Conservation (phyloP, 2,329 filamentous ascomycete species). For the Pseudocercospora crystallina region DNA sequence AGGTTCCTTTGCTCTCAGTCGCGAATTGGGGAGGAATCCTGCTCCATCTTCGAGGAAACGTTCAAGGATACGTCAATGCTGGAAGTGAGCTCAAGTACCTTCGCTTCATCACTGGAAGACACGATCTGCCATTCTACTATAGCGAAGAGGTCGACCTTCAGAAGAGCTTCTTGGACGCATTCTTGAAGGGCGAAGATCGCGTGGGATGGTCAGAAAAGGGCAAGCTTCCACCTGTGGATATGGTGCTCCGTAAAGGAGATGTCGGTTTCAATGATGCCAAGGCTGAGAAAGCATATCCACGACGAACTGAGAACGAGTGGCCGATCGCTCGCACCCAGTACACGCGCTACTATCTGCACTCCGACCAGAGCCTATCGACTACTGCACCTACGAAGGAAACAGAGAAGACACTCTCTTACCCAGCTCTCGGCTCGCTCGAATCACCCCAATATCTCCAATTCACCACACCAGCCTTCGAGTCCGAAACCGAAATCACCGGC, state of each 20-base stretch:
- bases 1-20: slow-evolving; percentile 66
- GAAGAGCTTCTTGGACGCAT: slow-evolving; percentile 67
- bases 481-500: slow-evolving; percentile 68
- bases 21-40: slow-evolving; percentile 72
- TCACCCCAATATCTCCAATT: slow-evolving; percentile 58
- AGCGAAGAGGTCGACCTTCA: slow-evolving; percentile 67
- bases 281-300: slow-evolving; percentile 56
- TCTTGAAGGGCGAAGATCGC: slow-evolving; percentile 66
- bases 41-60: slow-evolving; percentile 67
- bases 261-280: slow-evolving; percentile 65
- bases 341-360: slow-evolving; percentile 60
- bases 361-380: slow-evolving; percentile 42
- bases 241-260: slow-evolving; percentile 65
- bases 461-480: slow-evolving; percentile 56
- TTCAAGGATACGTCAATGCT: slow-evolving; percentile 63
- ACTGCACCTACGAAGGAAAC: slow-evolving; percentile 1
- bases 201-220: slow-evolving; percentile 61
- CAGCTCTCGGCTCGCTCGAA: slow-evolving; percentile 58
- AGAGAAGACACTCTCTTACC: slow-evolving; percentile 49
- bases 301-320: slow-evolving; percentile 63
- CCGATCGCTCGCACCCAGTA: slow-evolving; percentile 66
- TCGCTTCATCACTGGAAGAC: slow-evolving; percentile 67
- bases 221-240: slow-evolving; percentile 59
- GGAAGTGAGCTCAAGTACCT: slow-evolving; percentile 68
- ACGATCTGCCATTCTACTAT: slow-evolving; percentile 73